Base-by-base conservation (phyloP, 257 asterid species). In the Orobanche coerulescens region DNA sequence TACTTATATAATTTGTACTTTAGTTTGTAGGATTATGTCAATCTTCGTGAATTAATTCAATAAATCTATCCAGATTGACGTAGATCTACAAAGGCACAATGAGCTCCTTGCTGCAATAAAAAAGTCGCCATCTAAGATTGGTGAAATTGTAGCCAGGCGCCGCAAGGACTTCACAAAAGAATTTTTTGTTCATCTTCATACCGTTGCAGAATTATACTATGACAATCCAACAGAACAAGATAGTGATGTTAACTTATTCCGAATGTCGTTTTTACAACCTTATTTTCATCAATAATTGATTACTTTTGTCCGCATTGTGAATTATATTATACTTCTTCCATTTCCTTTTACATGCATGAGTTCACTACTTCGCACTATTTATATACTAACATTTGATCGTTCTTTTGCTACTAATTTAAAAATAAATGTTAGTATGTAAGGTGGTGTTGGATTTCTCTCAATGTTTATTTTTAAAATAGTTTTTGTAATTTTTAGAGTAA, bases 101-200 rank as follows among this genome's bases (percentile, higher is more conserved):
- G 84, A 87, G 69, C 95, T 93, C 70, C 85, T 93, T 66, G 68
- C 73, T 71, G 75, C 75, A 36, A 62, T 93, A 73, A 75, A 81
- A 55, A 78, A 66, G 43, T 78, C 97, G 19, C 84, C 86, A 7
- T 71, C 92, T 23, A 82, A 78, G 73, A 76, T 83, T 61, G 84
- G 75, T 69, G 96, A 89, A 36, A 81, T 89, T 68, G 92, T 89
- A 57, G 65, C 94, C 33, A 79, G 81, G 76, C 95, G 94, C 46
- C 97, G 97, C 37, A 93, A 93, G 71, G 96, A 89, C 78, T 93
- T 93, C 80, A 93, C 99, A 0, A 79, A 84, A 62, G 97, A 93
- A 66, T 93, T 93, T 71, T 93, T 93, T 64, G 82, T 66, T 59
- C 97, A 89, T 76, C 76, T 93, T 66, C 82, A 80, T 58, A 78